These are phyloP conservation scores for Chloris gayana DNA, from an alignment of 176 grass and related monocot species.

Conservation along the genomic window DNA sequence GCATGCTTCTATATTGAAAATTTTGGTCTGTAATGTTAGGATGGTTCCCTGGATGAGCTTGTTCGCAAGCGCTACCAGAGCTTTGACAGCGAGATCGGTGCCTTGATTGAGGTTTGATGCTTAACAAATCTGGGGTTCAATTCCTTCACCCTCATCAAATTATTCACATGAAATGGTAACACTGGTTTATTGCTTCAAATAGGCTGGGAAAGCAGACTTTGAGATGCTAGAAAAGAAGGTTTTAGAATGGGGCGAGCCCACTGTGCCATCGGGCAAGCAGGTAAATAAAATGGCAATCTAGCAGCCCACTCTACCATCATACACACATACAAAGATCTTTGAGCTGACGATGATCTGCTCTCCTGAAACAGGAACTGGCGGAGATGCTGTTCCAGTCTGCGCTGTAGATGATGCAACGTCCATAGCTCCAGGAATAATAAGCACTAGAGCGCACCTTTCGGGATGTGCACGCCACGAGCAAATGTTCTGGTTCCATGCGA, in stretches of 20 bases:
- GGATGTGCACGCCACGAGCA: background rate
- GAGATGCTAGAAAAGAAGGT: conserved; percentile 85
- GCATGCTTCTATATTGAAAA: background rate
- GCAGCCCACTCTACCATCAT: background rate
- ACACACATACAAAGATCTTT: background rate
- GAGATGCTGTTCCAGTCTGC: conserved; percentile 88
- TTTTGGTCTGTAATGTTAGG: conserved; percentile 44
- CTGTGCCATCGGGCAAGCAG: conserved; percentile 86
- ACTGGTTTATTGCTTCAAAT: conserved; percentile 25
- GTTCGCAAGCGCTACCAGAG: conserved; percentile 93
- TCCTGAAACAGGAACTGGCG: conserved; percentile 70
- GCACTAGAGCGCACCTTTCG: background rate
- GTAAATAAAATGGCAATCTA: conserved; percentile 34
- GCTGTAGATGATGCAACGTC: conserved; percentile 53
- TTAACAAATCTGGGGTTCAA: background rate
- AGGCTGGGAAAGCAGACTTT: conserved; percentile 89
- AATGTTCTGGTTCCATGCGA: conserved; percentile 34
- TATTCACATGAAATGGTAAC: conserved; percentile 6
- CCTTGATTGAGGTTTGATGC: conserved; percentile 71
- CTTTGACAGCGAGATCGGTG: conserved; percentile 79
- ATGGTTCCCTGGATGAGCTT: conserved; percentile 87
- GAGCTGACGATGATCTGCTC: background rate
- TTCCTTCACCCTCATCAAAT: background rate
- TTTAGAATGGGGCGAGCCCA: conserved; percentile 90
- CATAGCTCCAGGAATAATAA: conserved; percentile 40